Conservation (phyloP, 805 yeast genomes). For the Zygosaccharomyces rouxii region DNA sequence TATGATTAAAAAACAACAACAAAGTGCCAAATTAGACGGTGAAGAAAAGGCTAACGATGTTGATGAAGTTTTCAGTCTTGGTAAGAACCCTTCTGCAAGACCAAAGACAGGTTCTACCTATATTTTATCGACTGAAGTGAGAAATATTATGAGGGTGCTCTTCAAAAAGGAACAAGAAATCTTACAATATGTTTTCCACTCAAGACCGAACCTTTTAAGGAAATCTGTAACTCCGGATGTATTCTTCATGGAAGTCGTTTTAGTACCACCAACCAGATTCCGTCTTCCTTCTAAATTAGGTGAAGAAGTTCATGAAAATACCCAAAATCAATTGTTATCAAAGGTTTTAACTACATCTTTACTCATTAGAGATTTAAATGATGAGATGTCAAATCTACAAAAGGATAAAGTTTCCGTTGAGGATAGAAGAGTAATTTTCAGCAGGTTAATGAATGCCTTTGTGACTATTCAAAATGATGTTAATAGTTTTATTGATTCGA, state of each 20-base stretch:
- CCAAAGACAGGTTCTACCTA: constrained; percentile 75
- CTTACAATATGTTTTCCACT: constrained; percentile 71
- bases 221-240: constrained; percentile 61
- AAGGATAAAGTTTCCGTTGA: constrained; percentile 58
- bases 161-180: constrained; percentile 70
- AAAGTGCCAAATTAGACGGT: constrained; percentile 30
- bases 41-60: constrained; percentile 25
- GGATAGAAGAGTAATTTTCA: constrained; percentile 72
- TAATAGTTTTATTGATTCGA: constrained; percentile 86
- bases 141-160: constrained; percentile 69
- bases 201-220: constrained; percentile 57
- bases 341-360: constrained; percentile 75
- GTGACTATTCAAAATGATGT: constrained; percentile 94
- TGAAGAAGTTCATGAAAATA: constrained; percentile 91
- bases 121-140: constrained; percentile 80
- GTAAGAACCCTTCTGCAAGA: constrained; percentile 47
- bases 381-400: constrained; percentile 62
- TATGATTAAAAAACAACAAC: constrained; percentile 47
- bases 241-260: constrained; percentile 82
- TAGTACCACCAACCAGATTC: constrained; percentile 96
- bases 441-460: constrained; percentile 91
- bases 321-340: constrained; percentile 84
- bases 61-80: constrained; percentile 35
- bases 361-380: constrained; percentile 83
- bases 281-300: constrained; percentile 96